phyloP scores from a whole-genome alignment of 1,284 basidiomycete species.

The Coniferiporia weirii region DNA sequence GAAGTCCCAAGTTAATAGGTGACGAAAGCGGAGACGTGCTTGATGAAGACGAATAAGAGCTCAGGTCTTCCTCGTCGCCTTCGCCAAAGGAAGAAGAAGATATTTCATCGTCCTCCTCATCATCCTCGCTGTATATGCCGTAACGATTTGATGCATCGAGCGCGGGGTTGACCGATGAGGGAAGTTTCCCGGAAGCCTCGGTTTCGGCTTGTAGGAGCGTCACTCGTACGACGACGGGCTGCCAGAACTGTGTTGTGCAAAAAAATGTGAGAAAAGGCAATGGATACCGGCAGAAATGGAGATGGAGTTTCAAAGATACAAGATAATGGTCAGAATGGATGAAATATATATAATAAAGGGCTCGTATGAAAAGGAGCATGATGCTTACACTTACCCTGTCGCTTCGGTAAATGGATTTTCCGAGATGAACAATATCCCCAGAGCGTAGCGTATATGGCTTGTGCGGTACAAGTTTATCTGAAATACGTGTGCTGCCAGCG shows the following conservation, averaged over 20 bases:
- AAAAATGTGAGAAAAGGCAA: background rate
- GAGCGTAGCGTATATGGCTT: slow-evolving; percentile 2
- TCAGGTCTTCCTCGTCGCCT: background rate
- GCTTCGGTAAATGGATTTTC: slow-evolving; percentile 9
- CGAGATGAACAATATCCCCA: slow-evolving; percentile 11
- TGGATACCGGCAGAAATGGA: background rate
- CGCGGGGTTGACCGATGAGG: background rate
- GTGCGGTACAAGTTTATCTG: slow-evolving; percentile 6
- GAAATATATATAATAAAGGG: background rate
- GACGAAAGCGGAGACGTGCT: background rate
- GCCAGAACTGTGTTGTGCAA: slow-evolving; percentile 5
- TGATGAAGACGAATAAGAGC: background rate
- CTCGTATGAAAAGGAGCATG: background rate
- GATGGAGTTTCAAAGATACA: too few relatives aligned
- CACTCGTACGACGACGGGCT: slow-evolving; percentile 10
- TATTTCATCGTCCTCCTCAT: background rate
- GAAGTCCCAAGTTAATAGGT: background rate
- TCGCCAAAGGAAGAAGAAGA: background rate
- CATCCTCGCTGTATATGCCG: slow-evolving; percentile 1
- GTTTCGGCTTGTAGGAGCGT: background rate
- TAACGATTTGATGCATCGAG: slow-evolving; percentile 10
- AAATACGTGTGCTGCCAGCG: background rate
- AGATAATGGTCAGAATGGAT: too few relatives aligned
- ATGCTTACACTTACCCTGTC: slow-evolving; percentile 7
- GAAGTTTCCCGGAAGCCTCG: background rate